Percentiles rank a stretch among this genome's conserved stretches.
Evolutionary conservation across 768 basidiomycete genomes (phyloP).

Genomic region (Trametes cubensis): DNA sequence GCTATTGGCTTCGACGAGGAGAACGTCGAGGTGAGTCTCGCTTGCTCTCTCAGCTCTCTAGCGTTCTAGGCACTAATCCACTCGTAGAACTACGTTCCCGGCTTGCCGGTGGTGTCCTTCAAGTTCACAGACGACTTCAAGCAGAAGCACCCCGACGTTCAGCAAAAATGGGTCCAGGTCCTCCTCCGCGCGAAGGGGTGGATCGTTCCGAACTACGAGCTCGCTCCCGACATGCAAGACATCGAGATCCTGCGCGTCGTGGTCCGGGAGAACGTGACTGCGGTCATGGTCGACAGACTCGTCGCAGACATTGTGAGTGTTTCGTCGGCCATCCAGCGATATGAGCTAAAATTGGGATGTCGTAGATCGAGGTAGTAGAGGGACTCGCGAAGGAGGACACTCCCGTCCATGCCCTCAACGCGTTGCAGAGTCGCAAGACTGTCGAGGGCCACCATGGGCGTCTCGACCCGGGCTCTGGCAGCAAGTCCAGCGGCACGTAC

Average conservation of each 20-base stretch:
- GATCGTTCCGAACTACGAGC: constrained; percentile 65
- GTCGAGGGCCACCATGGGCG: constrained; percentile 48
- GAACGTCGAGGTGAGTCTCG: constrained; percentile 55
- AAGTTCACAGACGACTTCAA: constrained; percentile 58
- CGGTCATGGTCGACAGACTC: constrained; percentile 53
- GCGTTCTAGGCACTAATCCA: neutral
- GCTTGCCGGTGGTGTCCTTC: constrained; percentile 57
- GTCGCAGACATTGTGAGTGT: constrained; percentile 66
- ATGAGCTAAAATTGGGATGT: neutral
- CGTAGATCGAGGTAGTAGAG: constrained; percentile 67
- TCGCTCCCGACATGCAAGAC: constrained; percentile 53
- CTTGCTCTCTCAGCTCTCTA: neutral
- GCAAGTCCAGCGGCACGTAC: constrained; percentile 60
- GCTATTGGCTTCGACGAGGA: constrained; percentile 48
- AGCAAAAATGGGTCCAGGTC: constrained; percentile 61
- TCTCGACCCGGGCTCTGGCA: constrained; percentile 52
- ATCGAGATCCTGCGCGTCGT: constrained; percentile 66
- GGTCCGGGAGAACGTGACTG: constrained; percentile 56
- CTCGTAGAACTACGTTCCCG: constrained; percentile 48
- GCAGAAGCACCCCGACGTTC: constrained; percentile 53
- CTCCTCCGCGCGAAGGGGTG: constrained; percentile 51
- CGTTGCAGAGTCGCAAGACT: constrained; percentile 38
- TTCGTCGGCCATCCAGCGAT: neutral
- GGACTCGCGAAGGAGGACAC: constrained; percentile 50
- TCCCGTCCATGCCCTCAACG: constrained; percentile 53